Percentiles rank a stretch among this genome's conserved stretches.
phyloP scores from a whole-genome alignment of 1,139 yeast genomes.

The Hansenula lynferdii region DNA sequence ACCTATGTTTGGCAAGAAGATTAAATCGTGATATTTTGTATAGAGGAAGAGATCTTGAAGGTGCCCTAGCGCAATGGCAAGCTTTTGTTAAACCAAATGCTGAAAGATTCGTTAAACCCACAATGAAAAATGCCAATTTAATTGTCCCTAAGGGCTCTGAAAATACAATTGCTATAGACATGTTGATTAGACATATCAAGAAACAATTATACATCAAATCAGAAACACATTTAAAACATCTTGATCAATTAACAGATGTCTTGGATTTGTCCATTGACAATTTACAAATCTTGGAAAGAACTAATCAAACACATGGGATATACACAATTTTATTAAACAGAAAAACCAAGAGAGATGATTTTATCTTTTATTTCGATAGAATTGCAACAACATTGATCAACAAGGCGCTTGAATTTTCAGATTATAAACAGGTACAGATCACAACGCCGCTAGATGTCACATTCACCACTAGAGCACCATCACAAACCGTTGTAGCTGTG shows the following conservation, averaged over 20 bases:
- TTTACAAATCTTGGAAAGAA: conserved; percentile 38
- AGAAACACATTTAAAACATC: conserved; percentile 53
- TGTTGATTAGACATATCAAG: conserved; percentile 75
- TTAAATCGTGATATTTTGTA: conserved; percentile 79
- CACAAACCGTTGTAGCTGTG: conserved; percentile 60
- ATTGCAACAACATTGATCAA: conserved; percentile 67
- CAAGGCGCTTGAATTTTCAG: conserved; percentile 52
- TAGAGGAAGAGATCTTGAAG: conserved; percentile 78
- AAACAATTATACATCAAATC: conserved; percentile 68
- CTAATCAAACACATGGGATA: conserved; percentile 69
- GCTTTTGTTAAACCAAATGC: conserved; percentile 90
- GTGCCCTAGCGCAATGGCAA: conserved; percentile 88
- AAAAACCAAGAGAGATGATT: conserved; percentile 61
- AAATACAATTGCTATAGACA: conserved; percentile 70
- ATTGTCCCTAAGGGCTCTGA: conserved; percentile 88
- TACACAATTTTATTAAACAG: conserved; percentile 63
- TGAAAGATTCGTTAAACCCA: conserved; percentile 67
- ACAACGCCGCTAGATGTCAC: conserved; percentile 40
- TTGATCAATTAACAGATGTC: conserved; percentile 46
- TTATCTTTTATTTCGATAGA: conserved; percentile 81
- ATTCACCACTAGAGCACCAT: conserved; percentile 36
- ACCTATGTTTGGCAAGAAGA: conserved; percentile 85
- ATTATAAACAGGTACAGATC: conserved; percentile 24
- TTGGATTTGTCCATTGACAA: conserved; percentile 20
- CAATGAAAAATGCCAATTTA: conserved; percentile 78